phyloP scores from a whole-genome alignment of 495 filamentous ascomycete genomes.

The Chaetomium fimeti region DNA sequence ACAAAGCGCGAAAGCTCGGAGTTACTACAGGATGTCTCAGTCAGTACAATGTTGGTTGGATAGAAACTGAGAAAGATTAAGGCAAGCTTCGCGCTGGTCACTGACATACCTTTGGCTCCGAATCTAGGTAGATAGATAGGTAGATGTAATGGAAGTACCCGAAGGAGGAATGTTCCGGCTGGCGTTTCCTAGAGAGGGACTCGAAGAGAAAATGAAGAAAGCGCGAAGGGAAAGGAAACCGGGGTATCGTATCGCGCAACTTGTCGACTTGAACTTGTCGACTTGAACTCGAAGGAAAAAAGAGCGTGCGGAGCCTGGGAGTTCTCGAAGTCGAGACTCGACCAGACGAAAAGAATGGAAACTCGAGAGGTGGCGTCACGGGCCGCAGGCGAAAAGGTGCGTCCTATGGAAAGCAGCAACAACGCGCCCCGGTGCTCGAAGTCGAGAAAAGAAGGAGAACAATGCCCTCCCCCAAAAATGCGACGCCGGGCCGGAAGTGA shows the following conservation, averaged over 20 bases:
- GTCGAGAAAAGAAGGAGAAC: constrained; percentile 6
- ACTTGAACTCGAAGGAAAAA: background rate
- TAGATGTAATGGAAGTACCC: constrained; percentile 1
- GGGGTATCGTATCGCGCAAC: constrained; percentile 8
- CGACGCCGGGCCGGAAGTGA: background rate
- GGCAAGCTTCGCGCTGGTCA: background rate
- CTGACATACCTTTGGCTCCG: background rate
- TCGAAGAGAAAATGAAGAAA: background rate
- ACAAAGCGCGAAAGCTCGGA: background rate
- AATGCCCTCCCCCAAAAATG: constrained; percentile 2
- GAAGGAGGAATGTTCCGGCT: background rate
- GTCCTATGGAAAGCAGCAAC: background rate
- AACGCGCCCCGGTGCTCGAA: background rate
- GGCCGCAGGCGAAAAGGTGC: background rate
- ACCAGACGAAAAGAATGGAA: background rate
- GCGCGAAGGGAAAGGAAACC: background rate
- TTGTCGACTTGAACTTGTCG: background rate
- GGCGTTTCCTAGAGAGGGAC: constrained; percentile 4
- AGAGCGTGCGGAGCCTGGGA: background rate
- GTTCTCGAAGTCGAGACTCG: background rate
- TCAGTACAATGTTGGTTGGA: background rate
- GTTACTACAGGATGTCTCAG: background rate
- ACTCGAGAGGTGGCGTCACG: background rate
- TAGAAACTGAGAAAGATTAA: background rate
- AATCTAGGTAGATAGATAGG: background rate